Conservation (phyloP, 352 stramenopile species). For the Discostella stelligera region DNA sequence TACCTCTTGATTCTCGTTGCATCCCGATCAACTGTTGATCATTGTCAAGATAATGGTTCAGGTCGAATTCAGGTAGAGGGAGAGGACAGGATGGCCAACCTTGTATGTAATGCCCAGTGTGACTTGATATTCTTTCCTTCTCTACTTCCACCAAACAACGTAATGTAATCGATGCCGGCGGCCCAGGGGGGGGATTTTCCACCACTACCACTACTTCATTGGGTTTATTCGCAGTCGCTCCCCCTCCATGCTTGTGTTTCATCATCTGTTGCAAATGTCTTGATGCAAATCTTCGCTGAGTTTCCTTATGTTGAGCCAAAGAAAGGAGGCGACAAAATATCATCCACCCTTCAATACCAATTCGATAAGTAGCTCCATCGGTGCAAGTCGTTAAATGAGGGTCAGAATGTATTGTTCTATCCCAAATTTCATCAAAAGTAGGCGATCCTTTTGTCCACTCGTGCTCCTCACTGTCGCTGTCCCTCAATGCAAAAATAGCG, state of each 20-base stretch:
- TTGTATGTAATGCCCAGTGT: conserved; percentile 15
- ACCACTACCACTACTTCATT: conserved; percentile 71
- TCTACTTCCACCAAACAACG: conserved; percentile 40
- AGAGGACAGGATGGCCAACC: conserved; percentile 41
- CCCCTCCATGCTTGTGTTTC: conserved; percentile 57
- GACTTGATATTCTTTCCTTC: conserved; percentile 26
- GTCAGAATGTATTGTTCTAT: conserved; percentile 44
- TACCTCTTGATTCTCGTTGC: conserved; percentile 16
- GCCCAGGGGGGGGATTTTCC: conserved; percentile 62
- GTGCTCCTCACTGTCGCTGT: neutral
- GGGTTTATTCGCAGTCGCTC: conserved; percentile 22
- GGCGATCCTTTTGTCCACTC: conserved; percentile 11
- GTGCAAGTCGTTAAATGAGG: neutral
- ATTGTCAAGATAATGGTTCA: conserved; percentile 65
- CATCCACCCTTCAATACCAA: conserved; percentile 78
- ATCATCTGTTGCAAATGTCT: conserved; percentile 81
- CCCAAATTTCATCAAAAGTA: conserved; percentile 81
- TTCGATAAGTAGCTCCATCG: conserved; percentile 12
- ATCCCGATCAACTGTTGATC: conserved; percentile 9
- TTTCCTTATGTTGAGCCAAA: conserved; percentile 74
- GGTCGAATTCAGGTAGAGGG: conserved; percentile 70
- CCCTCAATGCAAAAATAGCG: conserved; percentile 43
- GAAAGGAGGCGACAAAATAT: conserved; percentile 79
- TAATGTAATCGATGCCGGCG: conserved; percentile 45
- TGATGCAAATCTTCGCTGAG: conserved; percentile 69